phyloP scores from a whole-genome alignment of 2,329 filamentous ascomycete genomes.

The Pseudopithomyces maydicus region DNA sequence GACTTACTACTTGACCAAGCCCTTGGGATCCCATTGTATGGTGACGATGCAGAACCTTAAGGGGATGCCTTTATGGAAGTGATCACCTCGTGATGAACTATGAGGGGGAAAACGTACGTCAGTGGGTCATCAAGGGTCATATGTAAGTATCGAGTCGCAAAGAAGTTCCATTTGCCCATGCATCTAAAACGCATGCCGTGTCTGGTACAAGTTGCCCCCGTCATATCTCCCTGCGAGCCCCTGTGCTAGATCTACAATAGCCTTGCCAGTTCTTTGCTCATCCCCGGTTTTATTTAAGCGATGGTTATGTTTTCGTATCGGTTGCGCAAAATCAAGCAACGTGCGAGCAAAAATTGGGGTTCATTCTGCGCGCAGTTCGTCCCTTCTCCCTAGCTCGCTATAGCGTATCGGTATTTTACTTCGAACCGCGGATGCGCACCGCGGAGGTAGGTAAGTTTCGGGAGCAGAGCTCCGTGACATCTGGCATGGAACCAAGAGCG shows the following conservation, averaged over 20 bases:
- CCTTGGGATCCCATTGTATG: slow-evolving; percentile 15
- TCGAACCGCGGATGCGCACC: not conserved
- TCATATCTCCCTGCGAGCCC: not conserved
- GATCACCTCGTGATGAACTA: not conserved
- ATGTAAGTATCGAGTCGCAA: not conserved
- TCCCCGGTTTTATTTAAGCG: not conserved
- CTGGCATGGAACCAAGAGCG: not conserved
- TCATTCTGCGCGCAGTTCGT: not conserved
- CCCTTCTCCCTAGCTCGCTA: not conserved
- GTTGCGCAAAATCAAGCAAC: not conserved
- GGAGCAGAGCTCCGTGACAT: not conserved
- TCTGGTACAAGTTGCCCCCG: not conserved
- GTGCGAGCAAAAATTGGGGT: not conserved
- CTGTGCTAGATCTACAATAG: slow-evolving; percentile 7
- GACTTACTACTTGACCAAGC: slow-evolving; percentile 30
- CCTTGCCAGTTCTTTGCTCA: not conserved
- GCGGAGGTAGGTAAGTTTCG: not conserved
- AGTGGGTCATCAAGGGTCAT: not conserved
- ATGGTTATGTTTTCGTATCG: not conserved
- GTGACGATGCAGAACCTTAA: not conserved
- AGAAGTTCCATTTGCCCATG: not conserved
- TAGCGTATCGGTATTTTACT: not conserved
- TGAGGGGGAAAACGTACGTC: not conserved
- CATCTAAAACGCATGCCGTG: not conserved
- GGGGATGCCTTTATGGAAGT: not conserved